Conservation (phyloP, 306 rosid species). For the Gillenia trifoliata region DNA sequence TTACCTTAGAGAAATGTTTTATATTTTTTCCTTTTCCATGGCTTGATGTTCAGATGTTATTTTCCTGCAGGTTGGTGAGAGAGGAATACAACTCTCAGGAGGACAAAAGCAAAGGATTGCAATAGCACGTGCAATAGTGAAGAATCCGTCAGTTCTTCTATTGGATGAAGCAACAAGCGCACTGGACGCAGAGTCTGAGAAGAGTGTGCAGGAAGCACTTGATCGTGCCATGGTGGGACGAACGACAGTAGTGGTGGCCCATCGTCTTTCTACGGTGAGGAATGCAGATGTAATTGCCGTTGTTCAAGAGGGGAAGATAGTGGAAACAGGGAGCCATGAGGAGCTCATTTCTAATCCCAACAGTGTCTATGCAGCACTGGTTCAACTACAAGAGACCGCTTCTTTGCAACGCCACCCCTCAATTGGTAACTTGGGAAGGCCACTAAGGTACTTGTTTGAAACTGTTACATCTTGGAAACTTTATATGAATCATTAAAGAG, state of each 20-base stretch:
- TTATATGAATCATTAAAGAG: neutral
- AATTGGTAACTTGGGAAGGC: slow-evolving; percentile 42
- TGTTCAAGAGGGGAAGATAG: slow-evolving; percentile 80
- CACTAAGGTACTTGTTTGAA: slow-evolving; percentile 52
- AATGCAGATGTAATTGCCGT: slow-evolving; percentile 83
- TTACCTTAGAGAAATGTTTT: neutral
- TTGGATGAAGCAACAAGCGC: slow-evolving; percentile 98
- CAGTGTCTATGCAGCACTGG: slow-evolving; percentile 75
- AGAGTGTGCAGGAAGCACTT: slow-evolving; percentile 96
- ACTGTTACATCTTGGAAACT: neutral
- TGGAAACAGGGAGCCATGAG: slow-evolving; percentile 89
- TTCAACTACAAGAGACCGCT: slow-evolving; percentile 67
- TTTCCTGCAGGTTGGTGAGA: slow-evolving; percentile 79
- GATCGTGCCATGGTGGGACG: slow-evolving; percentile 95
- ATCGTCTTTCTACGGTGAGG: slow-evolving; percentile 87
- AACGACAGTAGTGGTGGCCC: slow-evolving; percentile 87
- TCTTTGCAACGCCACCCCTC: slow-evolving; percentile 63
- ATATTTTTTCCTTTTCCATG: neutral
- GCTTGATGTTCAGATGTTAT: neutral
- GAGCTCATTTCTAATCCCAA: slow-evolving; percentile 67
- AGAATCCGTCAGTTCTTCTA: slow-evolving; percentile 79
- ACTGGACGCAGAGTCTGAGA: slow-evolving; percentile 89
- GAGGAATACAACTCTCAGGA: slow-evolving; percentile 94
- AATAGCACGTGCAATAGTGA: slow-evolving; percentile 82
- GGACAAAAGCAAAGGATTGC: slow-evolving; percentile 98